These are phyloP conservation scores for Cyclotella choctawhatcheeana DNA, from an alignment of 108 stramenopile species.

Conservation along the genomic window DNA sequence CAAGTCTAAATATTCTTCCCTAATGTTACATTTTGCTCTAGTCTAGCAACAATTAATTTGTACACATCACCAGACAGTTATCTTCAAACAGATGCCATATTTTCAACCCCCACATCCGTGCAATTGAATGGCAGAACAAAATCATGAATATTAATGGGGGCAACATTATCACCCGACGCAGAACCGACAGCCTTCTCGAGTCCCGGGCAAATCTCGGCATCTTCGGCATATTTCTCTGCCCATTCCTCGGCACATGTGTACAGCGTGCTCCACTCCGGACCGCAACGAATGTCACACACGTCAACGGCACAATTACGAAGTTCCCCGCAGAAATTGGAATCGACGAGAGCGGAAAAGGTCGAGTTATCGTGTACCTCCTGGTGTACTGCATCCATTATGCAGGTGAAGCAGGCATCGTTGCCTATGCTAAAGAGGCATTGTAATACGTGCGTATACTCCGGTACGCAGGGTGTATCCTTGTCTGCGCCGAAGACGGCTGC, in stretches of 20 bases:
- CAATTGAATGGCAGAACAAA: too few species aligned
- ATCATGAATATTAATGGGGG: too few species aligned
- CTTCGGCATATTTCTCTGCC: conserved; percentile 1
- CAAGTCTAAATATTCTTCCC: too few species aligned
- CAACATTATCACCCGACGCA: too few species aligned
- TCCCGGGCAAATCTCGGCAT: neutral
- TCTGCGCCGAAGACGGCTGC: neutral
- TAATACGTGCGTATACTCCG: neutral
- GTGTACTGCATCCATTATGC: neutral
- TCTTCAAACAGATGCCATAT: too few species aligned
- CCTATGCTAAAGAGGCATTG: neutral
- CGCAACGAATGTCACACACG: neutral
- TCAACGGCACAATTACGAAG: neutral
- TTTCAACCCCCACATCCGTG: too few species aligned
- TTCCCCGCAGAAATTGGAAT: neutral
- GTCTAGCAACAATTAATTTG: too few species aligned
- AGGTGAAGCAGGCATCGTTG: conserved; percentile 9
- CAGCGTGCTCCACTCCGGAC: neutral
- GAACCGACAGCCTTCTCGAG: neutral
- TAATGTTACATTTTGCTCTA: too few species aligned
- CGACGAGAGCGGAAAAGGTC: neutral
- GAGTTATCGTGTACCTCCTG: neutral
- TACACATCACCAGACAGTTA: too few species aligned
- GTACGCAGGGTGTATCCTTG: conserved; percentile 1
- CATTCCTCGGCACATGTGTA: conserved; percentile 1